Evolutionary conservation across 2,329 filamentous ascomycete genomes (phyloP).

Genomic region (Didymella exigua): DNA sequence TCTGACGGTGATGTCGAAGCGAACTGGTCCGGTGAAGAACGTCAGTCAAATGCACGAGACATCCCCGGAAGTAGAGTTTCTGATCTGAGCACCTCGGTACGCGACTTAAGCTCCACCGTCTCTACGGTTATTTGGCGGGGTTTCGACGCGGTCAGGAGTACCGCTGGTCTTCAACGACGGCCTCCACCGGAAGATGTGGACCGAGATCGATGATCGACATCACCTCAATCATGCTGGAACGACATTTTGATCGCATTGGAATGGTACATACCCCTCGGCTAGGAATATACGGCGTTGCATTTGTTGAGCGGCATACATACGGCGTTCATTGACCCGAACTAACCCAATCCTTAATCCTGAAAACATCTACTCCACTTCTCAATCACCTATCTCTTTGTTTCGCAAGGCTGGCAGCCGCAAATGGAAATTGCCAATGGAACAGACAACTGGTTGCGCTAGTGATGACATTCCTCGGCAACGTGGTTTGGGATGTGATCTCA

Average conservation of each 20-base stretch:
- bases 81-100: slow-evolving; percentile 33
- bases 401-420: slow-evolving; percentile 1
- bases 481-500: not conserved
- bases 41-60: slow-evolving; percentile 44
- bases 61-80: slow-evolving; percentile 19
- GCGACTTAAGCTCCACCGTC: slow-evolving; percentile 42
- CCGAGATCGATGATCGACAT: slow-evolving; percentile 36
- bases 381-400: slow-evolving; percentile 5
- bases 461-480: slow-evolving; percentile 14
- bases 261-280: slow-evolving; percentile 11
- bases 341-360: not conserved
- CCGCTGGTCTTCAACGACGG: slow-evolving; percentile 38
- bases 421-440: slow-evolving; percentile 1
- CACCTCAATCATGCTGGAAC: slow-evolving; percentile 3
- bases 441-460: slow-evolving; percentile 1
- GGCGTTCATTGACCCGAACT: slow-evolving; percentile 1
- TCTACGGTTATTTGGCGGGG: slow-evolving; percentile 46
- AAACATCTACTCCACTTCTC: not conserved
- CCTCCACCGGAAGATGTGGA: slow-evolving; percentile 41
- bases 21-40: slow-evolving; percentile 48
- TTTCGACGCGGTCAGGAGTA: slow-evolving; percentile 40
- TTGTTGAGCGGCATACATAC: slow-evolving; percentile 10
- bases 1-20: slow-evolving; percentile 40
- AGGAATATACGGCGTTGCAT: slow-evolving; percentile 13
- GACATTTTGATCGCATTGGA: slow-evolving; percentile 9